Base-by-base conservation (phyloP, 1,284 basidiomycete genomes). In the Ustilago vetiveriae region DNA sequence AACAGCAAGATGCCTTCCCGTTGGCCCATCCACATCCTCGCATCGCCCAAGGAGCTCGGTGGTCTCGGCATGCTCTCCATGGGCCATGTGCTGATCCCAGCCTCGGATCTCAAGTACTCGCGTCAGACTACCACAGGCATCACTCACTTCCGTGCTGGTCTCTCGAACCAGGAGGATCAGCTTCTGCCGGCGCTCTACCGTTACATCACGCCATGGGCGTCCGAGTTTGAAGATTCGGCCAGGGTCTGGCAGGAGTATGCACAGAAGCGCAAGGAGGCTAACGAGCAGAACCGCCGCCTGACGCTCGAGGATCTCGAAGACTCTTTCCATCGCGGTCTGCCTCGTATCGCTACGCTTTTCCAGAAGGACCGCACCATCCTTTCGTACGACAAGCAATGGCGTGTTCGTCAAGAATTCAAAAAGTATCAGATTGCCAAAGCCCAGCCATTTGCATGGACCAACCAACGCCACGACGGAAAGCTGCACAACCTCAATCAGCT, bases 221-320 rank as follows among this genome's bases (percentile, higher is more conserved):
- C 95, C 1, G 96, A 99, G 83, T 98, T 99, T 85, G 84, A 96
- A 69, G 96, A 99, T 82, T 96, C 93, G 6, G 94, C 94, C 35
- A 92, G 96, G 69, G 96, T 98, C 24, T 99, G 96, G 96, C 92
- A 92, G 3, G 96, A 99, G 84, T 98, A 99, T 82, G 96, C 96
- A 0, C 92, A 97, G 92, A 99, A 98, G 87, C 87, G 96, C 71
- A 98, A 98, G 84, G 96, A 99, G 82, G 96, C 95, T 19, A 95
- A 94, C 69, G 94, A 95, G 3, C 92, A 97, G 82, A 98, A 98
- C 83, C 90, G 95, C 57, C 89, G 96, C 79, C 91, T 98, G 42
- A 98, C 94, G 1, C 86, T 97, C n/a, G 94, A 98, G 82, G 94
- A 97, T 85, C 86, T 97, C 21, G 94, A 97, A 82, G 94, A 97